These are phyloP conservation scores for Rhinocladiella mackenziei DNA, from an alignment of 2,329 filamentous ascomycete genomes.

Conservation along the genomic window DNA sequence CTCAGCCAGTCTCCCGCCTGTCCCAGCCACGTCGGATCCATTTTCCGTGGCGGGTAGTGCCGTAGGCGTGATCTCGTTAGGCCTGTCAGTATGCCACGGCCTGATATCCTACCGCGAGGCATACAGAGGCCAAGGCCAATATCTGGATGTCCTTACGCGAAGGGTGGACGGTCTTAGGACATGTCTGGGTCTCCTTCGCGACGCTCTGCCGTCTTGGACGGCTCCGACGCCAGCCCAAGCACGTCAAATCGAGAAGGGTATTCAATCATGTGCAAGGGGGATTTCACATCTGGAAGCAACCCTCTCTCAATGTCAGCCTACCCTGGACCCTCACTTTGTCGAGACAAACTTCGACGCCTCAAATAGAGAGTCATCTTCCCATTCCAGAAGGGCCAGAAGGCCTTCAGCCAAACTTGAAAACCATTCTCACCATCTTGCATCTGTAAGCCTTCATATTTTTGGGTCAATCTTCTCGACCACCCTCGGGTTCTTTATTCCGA, in stretches of 20 bases:
- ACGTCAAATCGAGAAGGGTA: conserved; percentile 1
- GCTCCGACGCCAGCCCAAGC: neutral
- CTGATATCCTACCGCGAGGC: conserved; percentile 3
- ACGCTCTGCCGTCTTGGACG: conserved; percentile 4
- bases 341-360: conserved; percentile 2
- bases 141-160: conserved; percentile 2
- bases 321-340: conserved; percentile 1
- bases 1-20: no score
- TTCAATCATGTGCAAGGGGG: neutral
- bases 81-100: conserved; percentile 8
- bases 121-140: conserved; percentile 6
- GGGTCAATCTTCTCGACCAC: neutral
- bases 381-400: conserved; percentile 5
- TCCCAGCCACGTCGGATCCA: conserved; percentile 2
- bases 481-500: neutral
- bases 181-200: neutral
- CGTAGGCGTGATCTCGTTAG: conserved; percentile 7
- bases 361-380: conserved; percentile 4
- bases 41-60: conserved; percentile 7
- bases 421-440: conserved; percentile 1
- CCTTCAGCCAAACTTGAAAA: conserved; percentile 8
- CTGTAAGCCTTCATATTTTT: conserved; percentile 1
- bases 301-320: conserved; percentile 2
- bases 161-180: conserved; percentile 1
- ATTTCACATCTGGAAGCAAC: neutral